Evolutionary conservation across 768 basidiomycete species (phyloP), one percentile per base, ranked within the genome.

Genomic region (Hortiboletus flavorubellus): DNA sequence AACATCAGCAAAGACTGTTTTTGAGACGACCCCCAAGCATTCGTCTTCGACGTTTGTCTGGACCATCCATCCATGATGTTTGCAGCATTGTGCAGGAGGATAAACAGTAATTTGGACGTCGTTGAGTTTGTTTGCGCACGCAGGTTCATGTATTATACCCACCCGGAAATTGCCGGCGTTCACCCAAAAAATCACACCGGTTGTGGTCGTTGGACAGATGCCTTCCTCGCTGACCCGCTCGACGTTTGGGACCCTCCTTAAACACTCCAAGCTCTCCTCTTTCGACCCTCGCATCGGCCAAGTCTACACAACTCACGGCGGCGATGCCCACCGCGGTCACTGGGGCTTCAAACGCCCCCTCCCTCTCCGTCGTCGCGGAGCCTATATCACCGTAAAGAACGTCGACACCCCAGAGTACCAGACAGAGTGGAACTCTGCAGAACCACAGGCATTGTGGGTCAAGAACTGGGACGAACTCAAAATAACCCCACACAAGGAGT

Each of bases 1-100:
- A 84, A 81, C 89, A 76, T 80, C 90, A 84, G 90, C 89, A 84
- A 81, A 85, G 88, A 91, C 80, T 91, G 90, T 92, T 91, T 92
- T 91, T 81, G 87, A 88, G 87, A 76, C 67, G 64, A 48, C 71
- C 53, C 11, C n/a, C 75, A 8, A 11, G 26, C 14, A 5, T 68
- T 70, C 47, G 50, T 91, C 87, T 90, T 69, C 87, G 86, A 89
- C 89, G 81, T 78, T 86, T 91, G 89, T 91, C 89, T 91, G 89
- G 89, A 86, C 89, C 80, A 73, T 85, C 84, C 80, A 77, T 82
- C 80, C 86, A 75, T 83, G 67, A 61, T 58, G 64, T 64, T 66
- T 58, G 64, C 63, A 53, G 30, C 51, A 5, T 4, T 64, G 66
- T 62, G 75, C 70, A 69, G 71, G 75, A 79, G 84, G 80, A 73